phyloP scores from a whole-genome alignment of 148 eudicot genomes.

The Vaccinium darrowii region DNA sequence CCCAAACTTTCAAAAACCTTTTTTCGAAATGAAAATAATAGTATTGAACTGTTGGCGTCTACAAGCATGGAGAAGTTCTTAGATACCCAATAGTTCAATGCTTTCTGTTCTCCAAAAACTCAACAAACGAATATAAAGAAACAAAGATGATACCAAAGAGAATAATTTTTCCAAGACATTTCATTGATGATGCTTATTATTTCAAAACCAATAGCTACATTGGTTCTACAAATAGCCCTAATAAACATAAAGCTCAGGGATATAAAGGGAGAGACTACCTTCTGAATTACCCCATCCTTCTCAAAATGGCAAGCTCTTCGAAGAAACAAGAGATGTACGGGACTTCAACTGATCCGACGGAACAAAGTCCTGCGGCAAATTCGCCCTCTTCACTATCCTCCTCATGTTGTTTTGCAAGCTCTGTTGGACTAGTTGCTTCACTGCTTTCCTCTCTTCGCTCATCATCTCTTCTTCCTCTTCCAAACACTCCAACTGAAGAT shows the following conservation, averaged over 20 bases:
- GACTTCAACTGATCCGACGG: slow-evolving; percentile 85
- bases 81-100: not conserved
- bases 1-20: not conserved
- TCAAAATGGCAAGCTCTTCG: slow-evolving; percentile 95
- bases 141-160: not conserved
- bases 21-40: not conserved
- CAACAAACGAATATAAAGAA: not conserved
- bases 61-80: too few species aligned
- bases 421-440: slow-evolving; percentile 83
- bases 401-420: slow-evolving; percentile 93
- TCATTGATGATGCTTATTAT: not conserved
- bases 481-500: slow-evolving; percentile 25
- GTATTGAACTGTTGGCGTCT: not conserved
- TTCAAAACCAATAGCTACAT: not conserved
- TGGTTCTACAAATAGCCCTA: not conserved
- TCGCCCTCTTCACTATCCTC: slow-evolving; percentile 84
- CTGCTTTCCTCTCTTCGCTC: slow-evolving; percentile 89
- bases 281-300: slow-evolving; percentile 11
- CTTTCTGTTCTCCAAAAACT: not conserved
- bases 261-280: slow-evolving; percentile 14
- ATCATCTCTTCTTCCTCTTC: slow-evolving; percentile 52
- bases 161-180: not conserved
- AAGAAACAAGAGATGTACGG: slow-evolving; percentile 64
- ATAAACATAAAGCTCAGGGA: not conserved
- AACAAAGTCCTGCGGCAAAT: slow-evolving; percentile 82